Conservation (phyloP, 2,329 filamentous ascomycete genomes). For the Meredithiella fracta region DNA sequence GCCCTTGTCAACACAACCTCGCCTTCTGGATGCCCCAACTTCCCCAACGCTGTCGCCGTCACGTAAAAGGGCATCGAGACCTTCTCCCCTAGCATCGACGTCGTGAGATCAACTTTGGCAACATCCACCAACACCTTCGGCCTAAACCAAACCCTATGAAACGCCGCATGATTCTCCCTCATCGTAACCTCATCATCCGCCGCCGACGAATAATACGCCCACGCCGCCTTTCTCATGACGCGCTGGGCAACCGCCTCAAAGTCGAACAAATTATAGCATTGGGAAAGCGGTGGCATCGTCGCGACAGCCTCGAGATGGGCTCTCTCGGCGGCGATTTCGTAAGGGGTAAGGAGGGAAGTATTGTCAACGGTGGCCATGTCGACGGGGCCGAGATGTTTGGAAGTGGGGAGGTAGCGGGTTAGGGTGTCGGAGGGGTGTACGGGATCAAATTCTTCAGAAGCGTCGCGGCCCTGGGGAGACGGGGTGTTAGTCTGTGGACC, state of each 20-base stretch:
- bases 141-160: slow-evolving; percentile 94
- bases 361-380: slow-evolving; percentile 67
- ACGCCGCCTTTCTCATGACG: slow-evolving; percentile 91
- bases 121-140: slow-evolving; percentile 81
- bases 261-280: slow-evolving; percentile 88
- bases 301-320: slow-evolving; percentile 58
- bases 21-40: slow-evolving; percentile 84
- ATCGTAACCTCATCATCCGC: slow-evolving; percentile 55
- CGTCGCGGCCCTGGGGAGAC: slow-evolving; percentile 60
- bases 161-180: slow-evolving; percentile 88
- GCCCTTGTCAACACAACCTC: slow-evolving; percentile 82
- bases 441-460: slow-evolving; percentile 79
- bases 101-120: slow-evolving; percentile 68
- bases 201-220: slow-evolving; percentile 94
- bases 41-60: slow-evolving; percentile 87
- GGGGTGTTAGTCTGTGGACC: background rate
- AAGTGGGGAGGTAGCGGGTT: slow-evolving; percentile 64
- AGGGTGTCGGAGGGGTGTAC: slow-evolving; percentile 80
- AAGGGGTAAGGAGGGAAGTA: slow-evolving; percentile 32
- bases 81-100: slow-evolving; percentile 84
- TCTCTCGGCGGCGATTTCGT: slow-evolving; percentile 42
- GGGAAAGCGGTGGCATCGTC: slow-evolving; percentile 61
- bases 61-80: slow-evolving; percentile 85
- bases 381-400: slow-evolving; percentile 77
- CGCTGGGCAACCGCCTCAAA: slow-evolving; percentile 84